A percentile compares a stretch with the other conserved stretches of the same genome.
Evolutionary conservation across 2,329 filamentous ascomycete species (phyloP).

Genomic region (Colletotrichum aenigma): DNA sequence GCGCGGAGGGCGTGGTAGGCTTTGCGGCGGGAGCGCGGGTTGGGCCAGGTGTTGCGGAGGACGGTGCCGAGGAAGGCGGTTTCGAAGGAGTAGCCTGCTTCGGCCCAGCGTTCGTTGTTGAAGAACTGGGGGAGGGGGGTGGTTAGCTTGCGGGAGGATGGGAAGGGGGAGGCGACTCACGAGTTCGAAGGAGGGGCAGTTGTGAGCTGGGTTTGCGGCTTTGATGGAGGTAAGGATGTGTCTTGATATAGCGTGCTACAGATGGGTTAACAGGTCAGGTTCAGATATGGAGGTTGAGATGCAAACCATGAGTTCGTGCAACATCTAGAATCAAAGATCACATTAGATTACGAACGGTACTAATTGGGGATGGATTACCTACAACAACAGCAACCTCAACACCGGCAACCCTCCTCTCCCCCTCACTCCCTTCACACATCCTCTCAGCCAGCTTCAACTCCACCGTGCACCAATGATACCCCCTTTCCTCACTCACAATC

Average conservation of each 20-base stretch:
- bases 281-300: not conserved
- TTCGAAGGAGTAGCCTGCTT: constrained; percentile 7
- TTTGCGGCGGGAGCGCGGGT: not conserved
- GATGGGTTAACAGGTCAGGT: not conserved
- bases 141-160: not conserved
- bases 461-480: not conserved
- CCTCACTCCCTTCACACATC: not conserved
- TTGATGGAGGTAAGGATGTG: not conserved
- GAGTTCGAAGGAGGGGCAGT: not conserved
- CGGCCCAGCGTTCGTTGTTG: not conserved
- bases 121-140: not conserved
- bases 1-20: not conserved
- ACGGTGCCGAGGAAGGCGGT: not conserved
- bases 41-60: not conserved
- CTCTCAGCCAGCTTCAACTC: not conserved
- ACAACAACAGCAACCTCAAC: not conserved
- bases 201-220: not conserved
- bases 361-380: too few species aligned
- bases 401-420: not conserved
- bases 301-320: constrained; percentile 9
- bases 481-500: not conserved
- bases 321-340: not conserved
- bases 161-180: not conserved
- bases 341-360: too few species aligned
- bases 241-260: not conserved